Conservation (phyloP, 148 eudicot genomes). For the Camellia granthamiana region DNA sequence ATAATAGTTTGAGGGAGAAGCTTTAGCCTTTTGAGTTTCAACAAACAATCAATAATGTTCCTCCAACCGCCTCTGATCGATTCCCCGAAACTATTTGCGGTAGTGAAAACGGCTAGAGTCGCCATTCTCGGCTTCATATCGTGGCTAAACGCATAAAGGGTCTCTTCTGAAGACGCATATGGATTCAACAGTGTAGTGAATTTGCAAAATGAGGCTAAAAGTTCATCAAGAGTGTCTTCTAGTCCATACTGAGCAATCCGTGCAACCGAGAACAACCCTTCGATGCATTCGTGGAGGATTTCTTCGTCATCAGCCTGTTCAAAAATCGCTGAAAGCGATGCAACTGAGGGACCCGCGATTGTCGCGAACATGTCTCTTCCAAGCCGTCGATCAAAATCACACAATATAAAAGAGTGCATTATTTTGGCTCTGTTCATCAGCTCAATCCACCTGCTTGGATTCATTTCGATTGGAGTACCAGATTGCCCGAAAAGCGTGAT, state of each 20-base stretch:
- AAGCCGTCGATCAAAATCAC: slow-evolving; percentile 57
- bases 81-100: slow-evolving; percentile 71
- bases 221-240: slow-evolving; percentile 83
- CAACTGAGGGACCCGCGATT: slow-evolving; percentile 83
- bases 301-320: slow-evolving; percentile 91
- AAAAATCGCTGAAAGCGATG: slow-evolving; percentile 76
- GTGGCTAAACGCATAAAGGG: slow-evolving; percentile 74
- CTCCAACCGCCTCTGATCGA: slow-evolving; percentile 90
- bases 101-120: slow-evolving; percentile 77
- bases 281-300: slow-evolving; percentile 74
- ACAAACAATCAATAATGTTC: slow-evolving; percentile 76
- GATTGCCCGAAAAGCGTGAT: slow-evolving; percentile 50
- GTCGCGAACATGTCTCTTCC: slow-evolving; percentile 93
- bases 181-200: slow-evolving; percentile 85
- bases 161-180: slow-evolving; percentile 91
- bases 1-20: slow-evolving; percentile 71
- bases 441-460: slow-evolving; percentile 81
- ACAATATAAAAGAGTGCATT: slow-evolving; percentile 41
- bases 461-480: slow-evolving; percentile 52
- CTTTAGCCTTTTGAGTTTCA: slow-evolving; percentile 81
- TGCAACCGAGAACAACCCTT: slow-evolving; percentile 72
- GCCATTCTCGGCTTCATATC: slow-evolving; percentile 95
- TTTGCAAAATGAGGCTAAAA: slow-evolving; percentile 80
- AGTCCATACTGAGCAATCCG: slow-evolving; percentile 72
- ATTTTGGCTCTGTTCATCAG: slow-evolving; percentile 55